Evolutionary conservation across 805 yeast genomes (phyloP).

Genomic region (Zygotorulaspora florentina): DNA sequence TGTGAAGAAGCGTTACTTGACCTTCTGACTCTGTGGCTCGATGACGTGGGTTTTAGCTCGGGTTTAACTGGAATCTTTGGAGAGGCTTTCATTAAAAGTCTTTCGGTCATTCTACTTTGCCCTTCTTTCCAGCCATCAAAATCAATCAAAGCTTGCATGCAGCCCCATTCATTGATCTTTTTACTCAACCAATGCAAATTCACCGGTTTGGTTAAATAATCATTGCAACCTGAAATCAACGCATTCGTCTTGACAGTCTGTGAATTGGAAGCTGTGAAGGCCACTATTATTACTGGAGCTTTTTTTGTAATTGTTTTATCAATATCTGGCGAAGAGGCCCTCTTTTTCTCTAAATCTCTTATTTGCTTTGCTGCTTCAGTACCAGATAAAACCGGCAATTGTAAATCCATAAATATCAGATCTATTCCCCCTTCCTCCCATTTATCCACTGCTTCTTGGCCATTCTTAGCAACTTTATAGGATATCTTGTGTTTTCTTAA

Average conservation of each 20-base stretch:
- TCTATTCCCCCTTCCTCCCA: conserved; percentile 96
- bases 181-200: conserved; percentile 90
- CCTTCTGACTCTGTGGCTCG: conserved; percentile 9
- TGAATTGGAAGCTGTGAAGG: conserved; percentile 88
- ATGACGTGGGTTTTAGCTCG: conserved; percentile 1
- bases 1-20: conserved; percentile 10
- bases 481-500: conserved; percentile 79
- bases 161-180: conserved; percentile 96
- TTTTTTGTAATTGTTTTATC: conserved; percentile 29
- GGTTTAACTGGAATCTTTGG: conserved; percentile 9
- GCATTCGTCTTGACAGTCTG: conserved; percentile 86
- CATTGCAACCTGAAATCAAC: conserved; percentile 95
- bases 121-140: conserved; percentile 83
- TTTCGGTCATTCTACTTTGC: conserved; percentile 40
- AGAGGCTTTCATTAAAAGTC: conserved; percentile 18
- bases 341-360: conserved; percentile 60
- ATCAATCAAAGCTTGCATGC: conserved; percentile 96
- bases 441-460: conserved; percentile 89
- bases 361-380: conserved; percentile 92
- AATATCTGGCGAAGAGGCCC: conserved; percentile 14
- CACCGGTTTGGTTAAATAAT: conserved; percentile 92
- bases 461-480: conserved; percentile 84
- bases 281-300: conserved; percentile 97
- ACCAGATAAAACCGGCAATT: conserved; percentile 93
- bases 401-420: conserved; percentile 93